phyloP scores from a whole-genome alignment of 2,329 filamentous ascomycete genomes.

The Cladophialophora carrionii region DNA sequence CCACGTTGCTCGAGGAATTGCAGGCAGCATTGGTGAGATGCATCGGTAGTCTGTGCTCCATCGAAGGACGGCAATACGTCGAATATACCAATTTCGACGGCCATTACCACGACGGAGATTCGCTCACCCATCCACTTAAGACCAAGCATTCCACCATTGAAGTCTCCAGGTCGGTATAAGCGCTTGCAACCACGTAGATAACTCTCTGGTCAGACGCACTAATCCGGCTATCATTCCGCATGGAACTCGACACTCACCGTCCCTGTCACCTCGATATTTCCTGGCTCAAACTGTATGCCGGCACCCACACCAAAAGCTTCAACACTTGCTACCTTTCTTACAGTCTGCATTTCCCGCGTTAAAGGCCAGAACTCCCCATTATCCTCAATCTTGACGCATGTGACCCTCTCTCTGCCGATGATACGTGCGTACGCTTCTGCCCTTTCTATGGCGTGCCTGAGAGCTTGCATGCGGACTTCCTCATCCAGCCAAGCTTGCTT shows the following conservation, averaged over 20 bases:
- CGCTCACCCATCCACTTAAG: background rate
- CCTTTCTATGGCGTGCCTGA: constrained; percentile 39
- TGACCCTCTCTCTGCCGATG: constrained; percentile 31
- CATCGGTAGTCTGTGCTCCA: background rate
- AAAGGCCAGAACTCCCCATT: constrained; percentile 1
- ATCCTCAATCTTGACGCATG: constrained; percentile 27
- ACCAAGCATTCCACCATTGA: background rate
- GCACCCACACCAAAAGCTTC: constrained; percentile 16
- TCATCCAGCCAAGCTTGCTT: constrained; percentile 34
- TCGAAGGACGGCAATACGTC: background rate
- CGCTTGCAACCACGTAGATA: background rate
- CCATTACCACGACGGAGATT: background rate
- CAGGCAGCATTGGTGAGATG: background rate
- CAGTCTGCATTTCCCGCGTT: constrained; percentile 17
- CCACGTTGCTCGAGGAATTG: background rate
- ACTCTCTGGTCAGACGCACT: background rate
- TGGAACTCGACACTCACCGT: constrained; percentile 24
- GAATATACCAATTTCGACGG: background rate
- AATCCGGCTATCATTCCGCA: constrained; percentile 14
- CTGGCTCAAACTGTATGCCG: constrained; percentile 29
- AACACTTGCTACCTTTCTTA: background rate
- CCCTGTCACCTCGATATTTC: constrained; percentile 26
- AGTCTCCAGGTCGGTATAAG: background rate
- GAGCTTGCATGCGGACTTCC: constrained; percentile 36
- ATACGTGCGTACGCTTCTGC: constrained; percentile 38